phyloP scores from a whole-genome alignment of 108 stramenopile genomes.

The Skeletonema costatum region DNA sequence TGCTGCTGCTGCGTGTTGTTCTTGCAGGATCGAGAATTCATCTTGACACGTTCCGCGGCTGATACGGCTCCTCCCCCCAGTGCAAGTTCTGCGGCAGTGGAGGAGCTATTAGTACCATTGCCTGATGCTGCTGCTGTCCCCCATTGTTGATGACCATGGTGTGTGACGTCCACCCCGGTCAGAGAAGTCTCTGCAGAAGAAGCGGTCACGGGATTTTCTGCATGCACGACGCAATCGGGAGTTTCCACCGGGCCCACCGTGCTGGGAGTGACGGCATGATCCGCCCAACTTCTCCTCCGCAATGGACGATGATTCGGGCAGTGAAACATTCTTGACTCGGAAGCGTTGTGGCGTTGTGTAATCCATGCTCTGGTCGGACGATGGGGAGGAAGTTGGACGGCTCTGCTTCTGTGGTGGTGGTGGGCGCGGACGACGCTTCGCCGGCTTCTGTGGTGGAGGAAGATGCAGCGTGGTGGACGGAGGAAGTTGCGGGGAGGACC shows the following conservation, averaged over 20 bases:
- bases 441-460: not conserved
- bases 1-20: not conserved
- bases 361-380: not conserved
- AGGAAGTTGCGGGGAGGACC: not conserved
- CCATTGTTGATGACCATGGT: not conserved
- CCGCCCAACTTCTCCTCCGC: not conserved
- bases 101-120: not conserved
- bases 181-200: not conserved
- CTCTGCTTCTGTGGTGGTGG: not conserved
- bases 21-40: not conserved
- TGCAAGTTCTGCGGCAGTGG: not conserved
- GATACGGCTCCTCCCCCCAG: not conserved
- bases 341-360: conserved; percentile 37
- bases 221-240: not conserved
- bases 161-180: not conserved
- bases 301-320: not conserved
- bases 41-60: not conserved
- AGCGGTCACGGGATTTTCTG: not conserved
- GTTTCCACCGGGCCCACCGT: conserved; percentile 10
- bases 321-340: not conserved
- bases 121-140: conserved; percentile 3
- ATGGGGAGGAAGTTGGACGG: not conserved
- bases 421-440: not conserved
- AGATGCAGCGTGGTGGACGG: not conserved
- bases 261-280: conserved; percentile 26